phyloP scores from a whole-genome alignment of 768 basidiomycete species.

The Leucosporidium scottii region DNA sequence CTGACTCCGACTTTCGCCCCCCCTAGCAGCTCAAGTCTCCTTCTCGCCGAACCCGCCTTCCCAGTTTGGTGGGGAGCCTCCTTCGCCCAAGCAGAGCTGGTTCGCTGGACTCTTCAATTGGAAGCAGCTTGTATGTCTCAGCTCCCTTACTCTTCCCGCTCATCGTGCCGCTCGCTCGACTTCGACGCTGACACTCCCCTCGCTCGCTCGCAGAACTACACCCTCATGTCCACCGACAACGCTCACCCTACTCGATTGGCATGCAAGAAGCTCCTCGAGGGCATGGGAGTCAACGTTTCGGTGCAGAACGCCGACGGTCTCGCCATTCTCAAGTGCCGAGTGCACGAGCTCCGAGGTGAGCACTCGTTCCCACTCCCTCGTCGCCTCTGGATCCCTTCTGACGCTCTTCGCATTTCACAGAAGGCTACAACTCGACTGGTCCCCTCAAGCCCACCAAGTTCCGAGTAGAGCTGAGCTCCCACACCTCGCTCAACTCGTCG shows the following conservation, averaged over 20 bases:
- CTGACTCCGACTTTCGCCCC: too few species aligned
- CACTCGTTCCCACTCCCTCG: not conserved
- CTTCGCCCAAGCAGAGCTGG: constrained; percentile 64
- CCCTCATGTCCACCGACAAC: constrained; percentile 44
- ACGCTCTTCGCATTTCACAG: not conserved
- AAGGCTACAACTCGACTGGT: constrained; percentile 16
- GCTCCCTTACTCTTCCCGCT: constrained; percentile 48
- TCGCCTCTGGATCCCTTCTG: not conserved
- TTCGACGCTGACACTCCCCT: not conserved
- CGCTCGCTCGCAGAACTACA: constrained; percentile 37
- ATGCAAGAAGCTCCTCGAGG: constrained; percentile 64
- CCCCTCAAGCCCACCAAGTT: constrained; percentile 68
- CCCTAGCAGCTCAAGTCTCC: not conserved
- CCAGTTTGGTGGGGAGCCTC: constrained; percentile 24
- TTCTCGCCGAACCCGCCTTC: constrained; percentile 18
- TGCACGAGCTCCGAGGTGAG: constrained; percentile 56
- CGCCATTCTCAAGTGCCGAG: constrained; percentile 66
- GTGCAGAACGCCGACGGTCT: constrained; percentile 59
- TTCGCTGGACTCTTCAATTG: constrained; percentile 81
- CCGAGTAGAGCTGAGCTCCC: constrained; percentile 62
- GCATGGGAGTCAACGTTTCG: constrained; percentile 61
- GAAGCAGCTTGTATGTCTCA: constrained; percentile 60
- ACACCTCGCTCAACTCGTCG: constrained; percentile 27
- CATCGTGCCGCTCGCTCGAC: too few species aligned
- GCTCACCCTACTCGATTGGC: constrained; percentile 61